These are phyloP conservation scores for Spathaspora boniae DNA, from an alignment of 805 yeast genomes.

Conservation along the genomic window DNA sequence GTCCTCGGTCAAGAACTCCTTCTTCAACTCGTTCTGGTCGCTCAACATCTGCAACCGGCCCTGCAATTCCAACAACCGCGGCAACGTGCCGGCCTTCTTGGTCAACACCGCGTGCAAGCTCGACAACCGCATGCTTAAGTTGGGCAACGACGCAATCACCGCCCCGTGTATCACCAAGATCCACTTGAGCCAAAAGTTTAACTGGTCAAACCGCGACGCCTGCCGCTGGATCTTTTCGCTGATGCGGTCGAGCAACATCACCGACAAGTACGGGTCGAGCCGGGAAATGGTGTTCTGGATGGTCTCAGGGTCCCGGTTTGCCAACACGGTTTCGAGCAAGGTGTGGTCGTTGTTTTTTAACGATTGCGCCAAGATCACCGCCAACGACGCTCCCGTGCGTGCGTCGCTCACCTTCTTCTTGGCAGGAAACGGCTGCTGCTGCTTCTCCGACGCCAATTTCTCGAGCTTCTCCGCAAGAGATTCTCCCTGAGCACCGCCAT, in stretches of 20 bases:
- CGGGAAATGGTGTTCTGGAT: constrained; percentile 49
- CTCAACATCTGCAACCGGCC: constrained; percentile 47
- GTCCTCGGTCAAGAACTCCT: constrained; percentile 31
- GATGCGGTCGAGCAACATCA: constrained; percentile 47
- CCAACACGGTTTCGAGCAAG: constrained; percentile 77
- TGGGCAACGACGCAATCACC: constrained; percentile 44
- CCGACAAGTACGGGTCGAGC: constrained; percentile 48
- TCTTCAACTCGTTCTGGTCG: constrained; percentile 40
- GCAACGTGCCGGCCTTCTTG: constrained; percentile 46
- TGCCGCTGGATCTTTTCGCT: constrained; percentile 53
- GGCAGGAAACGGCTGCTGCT: constrained; percentile 16
- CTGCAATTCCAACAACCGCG: constrained; percentile 48
- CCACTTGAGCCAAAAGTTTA: constrained; percentile 56
- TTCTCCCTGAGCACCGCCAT: constrained; percentile 29
- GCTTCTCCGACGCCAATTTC: constrained; percentile 23
- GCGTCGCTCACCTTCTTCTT: constrained; percentile 46
- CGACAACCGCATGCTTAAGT: constrained; percentile 39
- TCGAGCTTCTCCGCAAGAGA: constrained; percentile 55
- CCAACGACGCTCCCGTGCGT: constrained; percentile 64
- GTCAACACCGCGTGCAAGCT: constrained; percentile 45
- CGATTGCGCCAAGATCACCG: constrained; percentile 86
- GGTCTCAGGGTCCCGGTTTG: constrained; percentile 47
- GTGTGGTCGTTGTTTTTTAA: constrained; percentile 82
- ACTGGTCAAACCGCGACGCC: constrained; percentile 45
- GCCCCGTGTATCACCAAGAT: constrained; percentile 54